Base-by-base conservation (phyloP, 176 grass and related monocot genomes). In the Metroxylon sagu region DNA sequence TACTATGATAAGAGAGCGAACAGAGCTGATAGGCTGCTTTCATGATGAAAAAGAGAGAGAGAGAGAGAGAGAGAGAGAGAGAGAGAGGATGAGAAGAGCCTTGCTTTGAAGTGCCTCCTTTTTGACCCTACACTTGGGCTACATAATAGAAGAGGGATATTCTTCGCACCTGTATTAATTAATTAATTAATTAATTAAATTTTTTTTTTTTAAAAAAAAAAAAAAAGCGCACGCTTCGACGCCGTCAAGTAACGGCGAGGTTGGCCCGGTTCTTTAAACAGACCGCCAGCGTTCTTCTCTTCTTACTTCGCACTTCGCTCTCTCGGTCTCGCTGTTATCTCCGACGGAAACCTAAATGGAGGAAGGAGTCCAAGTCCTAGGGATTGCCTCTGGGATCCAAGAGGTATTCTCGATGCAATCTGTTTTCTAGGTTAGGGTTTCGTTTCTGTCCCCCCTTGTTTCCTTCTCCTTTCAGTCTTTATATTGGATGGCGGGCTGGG, bases 221-320 rank as follows among this genome's bases (percentile, higher is more conserved):
- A 48, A 30, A 53, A 31, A 49, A 29, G 17, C 29, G 3, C 4
- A 52, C 4, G 49, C 56, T 56, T 18, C 64, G 66, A 76, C 62
- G 16, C 35, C 35, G 35, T 39, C 35, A 39, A 3, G 1, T 60
- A 51, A 76, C 79, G 79, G 79, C 72, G 50, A 14, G 28, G 35
- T 43, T 43, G 29, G 35, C 35, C 35, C 8, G 29, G 64, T 63
- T 65, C 77, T 79, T 89, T 79, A 82, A 85, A 76, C n/a, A 29
- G 65, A 57, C 52, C 18, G 70, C 60, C 2, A 2, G 3, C 8
- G 10, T 43, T 3, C 35, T 3, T 0, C 1, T 0, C 35, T 43
- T 14, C 35, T 43, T 12, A 1, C 35, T 43, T 14, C 35, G 8
- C 35, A 43, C 35, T 43, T 14, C 10, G 35, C 71, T 54, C 6